Evolutionary conservation across 257 asterid species (phyloP), one percentile per base, ranked within the genome.

Genomic region (Prunella vulgaris): DNA sequence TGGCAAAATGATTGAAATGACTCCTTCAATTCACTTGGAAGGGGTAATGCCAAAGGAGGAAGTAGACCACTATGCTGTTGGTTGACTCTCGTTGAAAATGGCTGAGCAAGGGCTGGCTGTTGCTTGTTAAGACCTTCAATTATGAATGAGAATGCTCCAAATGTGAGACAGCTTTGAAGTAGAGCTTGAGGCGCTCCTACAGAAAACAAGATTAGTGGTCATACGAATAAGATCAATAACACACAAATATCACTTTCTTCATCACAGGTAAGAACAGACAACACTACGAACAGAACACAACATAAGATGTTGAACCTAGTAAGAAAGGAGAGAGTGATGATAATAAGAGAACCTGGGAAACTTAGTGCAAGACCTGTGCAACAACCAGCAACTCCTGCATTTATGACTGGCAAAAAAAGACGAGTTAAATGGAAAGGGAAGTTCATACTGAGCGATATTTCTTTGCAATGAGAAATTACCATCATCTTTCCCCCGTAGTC

Each of bases 351-450:
- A 89, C 98, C 98, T 73, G 98, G 98, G 73, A 87, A 82, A 79
- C 96, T 92, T 54, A 92, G 83, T 25, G 95, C 98, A 76, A 92
- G 95, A 71, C 98, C 98, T 17, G 98, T 92, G 82, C 98, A 92
- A 75, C 98, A 92, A 37, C 96, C 98, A 62, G 98, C 98, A 68
- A 92, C 96, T 32, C 98, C 96, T n/a, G 96, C 94, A 69, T 92
- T 92, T 44, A 92, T 79, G 51, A 87, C 98, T 92, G 86, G 40
- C 35, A 25, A 27, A 60, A 60, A 49, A 72, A 60, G 52, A 66
- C 13, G 74, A 37, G 42, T 71, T 60, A 75, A 10, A 33, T 6
- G 21, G 37, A 68, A 71, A 66, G 6, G 15, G n/a, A 25, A 61
- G 49, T 30, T 68, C 66, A 42, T 51, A 7, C 21, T 2, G 40